Conservation (phyloP, 73 alveolate species). For the Paramecium bursaria region DNA sequence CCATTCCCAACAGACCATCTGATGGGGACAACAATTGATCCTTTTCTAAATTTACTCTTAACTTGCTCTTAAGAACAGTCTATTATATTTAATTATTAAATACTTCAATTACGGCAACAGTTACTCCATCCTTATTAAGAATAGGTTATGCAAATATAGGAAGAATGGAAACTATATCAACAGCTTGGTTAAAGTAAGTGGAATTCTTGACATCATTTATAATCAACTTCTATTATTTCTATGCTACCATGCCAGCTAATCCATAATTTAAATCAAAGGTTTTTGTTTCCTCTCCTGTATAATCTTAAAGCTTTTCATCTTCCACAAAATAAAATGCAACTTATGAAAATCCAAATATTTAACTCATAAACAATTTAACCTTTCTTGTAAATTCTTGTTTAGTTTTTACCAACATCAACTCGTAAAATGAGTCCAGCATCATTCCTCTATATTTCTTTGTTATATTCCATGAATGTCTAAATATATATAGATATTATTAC, state of each 20-base stretch:
- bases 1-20: slow-evolving; percentile 68
- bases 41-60: slow-evolving; percentile 31
- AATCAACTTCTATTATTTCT: slow-evolving; percentile 28
- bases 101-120: slow-evolving; percentile 63
- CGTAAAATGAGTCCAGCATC: slow-evolving; percentile 49
- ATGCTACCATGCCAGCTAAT: slow-evolving; percentile 67
- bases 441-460: slow-evolving; percentile 52
- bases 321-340: slow-evolving; percentile 58
- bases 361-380: slow-evolving; percentile 13
- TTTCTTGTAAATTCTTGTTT: slow-evolving; percentile 23
- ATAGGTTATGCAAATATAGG: slow-evolving; percentile 70
- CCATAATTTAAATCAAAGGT: slow-evolving; percentile 55
- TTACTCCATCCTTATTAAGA: slow-evolving; percentile 36
- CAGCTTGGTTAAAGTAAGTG: slow-evolving; percentile 59
- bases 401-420: slow-evolving; percentile 50
- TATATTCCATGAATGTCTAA: slow-evolving; percentile 30
- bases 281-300: neutral
- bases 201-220: slow-evolving; percentile 67
- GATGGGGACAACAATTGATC: slow-evolving; percentile 52
- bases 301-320: slow-evolving; percentile 39
- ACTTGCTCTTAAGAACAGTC: slow-evolving; percentile 37
- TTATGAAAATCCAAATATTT: slow-evolving; percentile 59
- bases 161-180: slow-evolving; percentile 60
- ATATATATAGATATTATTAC: neutral
- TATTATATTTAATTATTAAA: neutral